Percentiles rank a stretch among this genome's conserved stretches.
These are phyloP conservation scores for Plasmopara muralis DNA, from an alignment of 352 stramenopile genomes.

Conservation along the genomic window DNA sequence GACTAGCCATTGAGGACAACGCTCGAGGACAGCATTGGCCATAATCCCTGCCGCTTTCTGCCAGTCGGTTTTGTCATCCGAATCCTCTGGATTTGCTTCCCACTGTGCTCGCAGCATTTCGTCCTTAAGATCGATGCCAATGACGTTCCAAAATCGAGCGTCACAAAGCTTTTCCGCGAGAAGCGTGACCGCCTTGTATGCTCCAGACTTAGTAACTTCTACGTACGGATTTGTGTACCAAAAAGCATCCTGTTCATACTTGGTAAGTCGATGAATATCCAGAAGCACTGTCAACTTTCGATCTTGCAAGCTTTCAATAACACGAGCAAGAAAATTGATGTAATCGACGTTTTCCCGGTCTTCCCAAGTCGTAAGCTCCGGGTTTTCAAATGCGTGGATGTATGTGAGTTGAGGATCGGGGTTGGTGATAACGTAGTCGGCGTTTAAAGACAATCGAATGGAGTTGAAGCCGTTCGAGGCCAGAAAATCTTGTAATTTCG, in stretches of 20 bases:
- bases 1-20: constrained; percentile 59
- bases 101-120: constrained; percentile 39
- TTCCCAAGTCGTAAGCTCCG: constrained; percentile 44
- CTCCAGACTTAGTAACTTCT: constrained; percentile 33
- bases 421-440: constrained; percentile 38
- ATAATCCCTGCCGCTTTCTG: constrained; percentile 29
- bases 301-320: constrained; percentile 52
- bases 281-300: constrained; percentile 45
- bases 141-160: constrained; percentile 55
- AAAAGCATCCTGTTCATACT: constrained; percentile 46
- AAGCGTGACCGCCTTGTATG: constrained; percentile 42
- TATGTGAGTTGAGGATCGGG: constrained; percentile 38
- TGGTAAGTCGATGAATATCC: constrained; percentile 49
- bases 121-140: constrained; percentile 67
- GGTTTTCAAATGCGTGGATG: constrained; percentile 59
- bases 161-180: constrained; percentile 44
- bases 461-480: constrained; percentile 60
- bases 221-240: constrained; percentile 60
- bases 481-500: constrained; percentile 44
- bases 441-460: constrained; percentile 51
- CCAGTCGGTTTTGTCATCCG: constrained; percentile 32
- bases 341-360: constrained; percentile 42
- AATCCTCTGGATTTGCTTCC: constrained; percentile 19
- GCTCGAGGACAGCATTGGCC: constrained; percentile 34
- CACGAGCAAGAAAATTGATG: constrained; percentile 46